Base-by-base conservation (phyloP, 495 filamentous ascomycete genomes). In the Penicillium tannophilum region DNA sequence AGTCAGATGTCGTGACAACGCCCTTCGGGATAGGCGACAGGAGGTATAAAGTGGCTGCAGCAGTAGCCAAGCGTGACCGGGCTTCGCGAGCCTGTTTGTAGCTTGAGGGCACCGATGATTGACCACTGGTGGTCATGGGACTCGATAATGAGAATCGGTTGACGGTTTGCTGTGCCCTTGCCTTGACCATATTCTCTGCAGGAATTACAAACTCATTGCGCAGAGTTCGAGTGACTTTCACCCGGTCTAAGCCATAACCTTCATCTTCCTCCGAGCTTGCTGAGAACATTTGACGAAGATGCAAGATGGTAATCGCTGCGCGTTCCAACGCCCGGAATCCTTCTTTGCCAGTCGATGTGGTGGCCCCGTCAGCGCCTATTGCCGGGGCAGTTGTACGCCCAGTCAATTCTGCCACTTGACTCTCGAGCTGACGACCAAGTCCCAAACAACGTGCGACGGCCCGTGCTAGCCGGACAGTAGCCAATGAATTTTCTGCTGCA, bases 371-470 rank as follows among this genome's bases (percentile, higher is more conserved):
- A n/a, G 46, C 7, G 6, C 54, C 61, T 58, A 47, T 35, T 59
- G 36, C 55, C 41, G 42, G 20, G 16, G 20, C 47, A 43, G 26
- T 63, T 36, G 60, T 57, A 19, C 77, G 74, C 20, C 72, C 84
- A 49, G 72, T 84, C 63, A 81, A 68, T 59, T 90, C 90, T 0
- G 79, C 77, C 62, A 87, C 83, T 71, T 97, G 92, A 14, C 88
- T 82, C 66, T 98, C 92, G 20, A 98, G 81, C 76, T 97, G 93
- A 30, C 93, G 79, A 0, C 90, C 92, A 17, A 98, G 79, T 45
- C 87, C 84, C 26, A 98, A 76, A 59, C 86, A 90, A 46, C 94
- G 77, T 35, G 81, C 84, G 41, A 96, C 88, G 1, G 89, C 84
- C 45, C 94, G 75, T 17, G 88, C 88, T 24, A 97, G 74, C 48